Base-by-base conservation (phyloP, 306 rosid species). In the Purshia tridentata region DNA sequence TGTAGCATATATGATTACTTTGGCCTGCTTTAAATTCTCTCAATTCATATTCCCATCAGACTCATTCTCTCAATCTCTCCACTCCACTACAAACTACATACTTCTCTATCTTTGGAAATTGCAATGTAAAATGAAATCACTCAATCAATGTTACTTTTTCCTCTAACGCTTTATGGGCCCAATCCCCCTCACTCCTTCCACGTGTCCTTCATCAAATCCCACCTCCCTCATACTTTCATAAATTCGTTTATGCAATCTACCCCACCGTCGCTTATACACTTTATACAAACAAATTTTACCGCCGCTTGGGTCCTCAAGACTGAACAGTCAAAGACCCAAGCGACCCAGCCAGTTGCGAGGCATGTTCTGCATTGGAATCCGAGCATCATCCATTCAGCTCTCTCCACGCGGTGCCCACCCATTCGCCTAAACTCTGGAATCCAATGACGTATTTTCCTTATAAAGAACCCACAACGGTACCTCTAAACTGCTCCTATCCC, bases 401-500 rank as follows among this genome's bases (percentile, higher is more conserved):
- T 2, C 2, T 7, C 95, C 96, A 90, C 91, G 87, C 83, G 97
- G 73, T 64, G 0, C 0, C 0, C 0, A 0, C 3, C 3, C n/a
- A 72, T 77, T 88, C 76, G 90, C 1, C 0, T 4, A 47, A 0
- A 0, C 80, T 60, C 92, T 88, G 91, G 92, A 84, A 91, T 94
- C 97, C 98, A 82, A 89, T 85, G 96, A 78, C 78, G 47, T 83
- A 74, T 81, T 86, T 85, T 82, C 83, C 19, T 78, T 87, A 84
- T 89, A 82, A 83, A 91, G 84, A 65, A 50, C 70, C 72, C 81
- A 40, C 61, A 52, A 37, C 58, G 47, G 58, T 11, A 4, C n/a
- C 41, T 19, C 41, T 12, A 6, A 1, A 47, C 16, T 22, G 71
- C 23, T 51, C 53, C 77, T 72, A 48, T 37, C 72, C 20, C 57